Conservation (phyloP, 345 rosid genomes). For the Gossypium anomalum region DNA sequence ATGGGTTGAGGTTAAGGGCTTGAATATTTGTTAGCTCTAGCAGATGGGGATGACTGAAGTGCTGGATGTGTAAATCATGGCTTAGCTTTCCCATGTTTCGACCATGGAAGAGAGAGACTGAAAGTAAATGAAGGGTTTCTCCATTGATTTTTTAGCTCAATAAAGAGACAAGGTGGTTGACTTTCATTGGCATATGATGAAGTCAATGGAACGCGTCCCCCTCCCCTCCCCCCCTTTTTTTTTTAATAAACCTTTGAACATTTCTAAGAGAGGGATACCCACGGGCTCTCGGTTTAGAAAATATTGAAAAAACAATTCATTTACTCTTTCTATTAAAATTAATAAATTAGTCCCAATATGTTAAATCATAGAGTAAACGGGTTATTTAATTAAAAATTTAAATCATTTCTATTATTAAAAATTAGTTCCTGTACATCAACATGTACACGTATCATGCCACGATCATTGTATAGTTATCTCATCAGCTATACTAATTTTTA, state of each 20-base stretch:
- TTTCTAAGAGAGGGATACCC: not conserved
- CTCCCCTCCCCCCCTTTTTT: not conserved
- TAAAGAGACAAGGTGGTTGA: slow-evolving; percentile 1
- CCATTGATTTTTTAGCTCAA: not conserved
- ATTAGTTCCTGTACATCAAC: fast-evolving
- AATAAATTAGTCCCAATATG: too few species aligned
- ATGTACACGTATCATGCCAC: too few species aligned
- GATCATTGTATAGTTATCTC: too few species aligned
- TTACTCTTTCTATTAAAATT: too few species aligned
- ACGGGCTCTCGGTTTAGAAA: too few species aligned
- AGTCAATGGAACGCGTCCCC: slow-evolving; percentile 4
- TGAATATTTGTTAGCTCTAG: slow-evolving; percentile 38
- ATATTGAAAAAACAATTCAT: too few species aligned
- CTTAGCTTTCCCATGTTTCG: slow-evolving; percentile 44
- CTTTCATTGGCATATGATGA: not conserved
- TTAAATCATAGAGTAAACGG: too few species aligned
- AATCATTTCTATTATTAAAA: too few species aligned
- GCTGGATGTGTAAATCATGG: slow-evolving; percentile 33
- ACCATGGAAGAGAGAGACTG: not conserved
- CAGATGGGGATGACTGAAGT: slow-evolving; percentile 54
- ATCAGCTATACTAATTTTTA: too few species aligned
- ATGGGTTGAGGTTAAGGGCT: slow-evolving; percentile 20
- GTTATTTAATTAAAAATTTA: too few species aligned
- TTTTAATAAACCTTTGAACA: not conserved
- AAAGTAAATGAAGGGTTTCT: not conserved